Base-by-base conservation (phyloP, 352 stramenopile genomes). In the Achlya hypogyna region DNA sequence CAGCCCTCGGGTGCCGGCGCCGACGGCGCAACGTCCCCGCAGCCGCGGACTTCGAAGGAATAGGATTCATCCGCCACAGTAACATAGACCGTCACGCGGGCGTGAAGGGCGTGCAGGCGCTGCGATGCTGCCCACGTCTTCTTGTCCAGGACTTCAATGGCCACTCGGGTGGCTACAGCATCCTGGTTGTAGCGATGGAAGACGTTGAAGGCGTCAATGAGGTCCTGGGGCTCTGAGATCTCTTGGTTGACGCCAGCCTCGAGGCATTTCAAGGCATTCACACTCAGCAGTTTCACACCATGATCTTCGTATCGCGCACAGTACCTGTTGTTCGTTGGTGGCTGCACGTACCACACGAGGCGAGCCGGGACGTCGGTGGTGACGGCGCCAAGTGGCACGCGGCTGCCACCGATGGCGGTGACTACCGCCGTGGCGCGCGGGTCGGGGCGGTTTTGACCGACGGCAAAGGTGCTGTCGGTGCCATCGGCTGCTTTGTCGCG, bases 381-480 rank as follows among this genome's bases (percentile, higher is more conserved):
- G 16, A 92, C 74, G 18, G 58, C 60, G 8, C 84, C 84, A 0
- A 92, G 31, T 8, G 81, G 75, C 3, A 92, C 29, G 45, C 75
- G 68, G 1, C 78, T 72, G n/a, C 79, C 78, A 18, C 75, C 78
- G 25, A 78, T 71, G 0, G 81, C 77, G 1, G 84, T 89, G 29
- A 90, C 78, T 8, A 92, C 38, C 38, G n/a, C 59, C 3, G 34
- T 63, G 14, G 71, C 73, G 14, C n/a, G 56, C 12, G 80, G 80
- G 63, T 92, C 75, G 0, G 81, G 84, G 18, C 75, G 71, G 40
- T 86, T 65, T 40, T 76, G 51, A 0, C 74, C 78, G n/a, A 81
- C 27, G 0, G 79, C 82, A n/a, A 79, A 76, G 1, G 90, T 78
- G 52, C 84, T 92, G 28, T 88, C 75, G 31, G 80, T 77, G 32